phyloP scores from a whole-genome alignment of 148 eudicot species.

The Vaccinium macrocarpon region DNA sequence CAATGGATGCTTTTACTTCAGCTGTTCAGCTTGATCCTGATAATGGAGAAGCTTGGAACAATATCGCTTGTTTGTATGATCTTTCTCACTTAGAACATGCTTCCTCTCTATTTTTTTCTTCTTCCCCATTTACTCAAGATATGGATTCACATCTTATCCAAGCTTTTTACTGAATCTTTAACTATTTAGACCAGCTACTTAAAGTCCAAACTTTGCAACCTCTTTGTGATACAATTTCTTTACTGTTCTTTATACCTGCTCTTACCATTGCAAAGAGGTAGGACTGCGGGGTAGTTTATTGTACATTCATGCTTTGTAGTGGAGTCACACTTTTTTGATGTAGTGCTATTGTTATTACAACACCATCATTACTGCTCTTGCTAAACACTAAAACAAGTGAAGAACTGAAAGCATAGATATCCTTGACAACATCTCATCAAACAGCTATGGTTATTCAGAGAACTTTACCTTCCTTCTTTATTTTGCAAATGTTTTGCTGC shows the following conservation, averaged over 20 bases:
- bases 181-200: neutral
- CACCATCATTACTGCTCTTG: neutral
- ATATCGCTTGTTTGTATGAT: slow-evolving; percentile 85
- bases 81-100: slow-evolving; percentile 8
- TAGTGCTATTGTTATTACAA: neutral
- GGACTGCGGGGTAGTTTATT: neutral
- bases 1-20: slow-evolving; percentile 84
- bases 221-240: neutral
- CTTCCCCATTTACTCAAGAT: neutral
- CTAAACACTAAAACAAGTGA: neutral
- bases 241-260: neutral
- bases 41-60: slow-evolving; percentile 99
- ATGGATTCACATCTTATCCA: neutral
- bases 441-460: neutral
- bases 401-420: neutral
- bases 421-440: neutral
- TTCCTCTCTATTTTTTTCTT: neutral
- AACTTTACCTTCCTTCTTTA: neutral
- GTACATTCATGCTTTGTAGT: neutral
- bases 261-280: neutral
- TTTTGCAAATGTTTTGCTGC: neutral
- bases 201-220: neutral
- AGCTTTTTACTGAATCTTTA: neutral
- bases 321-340: neutral
- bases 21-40: slow-evolving; percentile 97